Evolutionary conservation across 495 filamentous ascomycete species (phyloP).

Genomic region (Penicillium dipodomyicola): DNA sequence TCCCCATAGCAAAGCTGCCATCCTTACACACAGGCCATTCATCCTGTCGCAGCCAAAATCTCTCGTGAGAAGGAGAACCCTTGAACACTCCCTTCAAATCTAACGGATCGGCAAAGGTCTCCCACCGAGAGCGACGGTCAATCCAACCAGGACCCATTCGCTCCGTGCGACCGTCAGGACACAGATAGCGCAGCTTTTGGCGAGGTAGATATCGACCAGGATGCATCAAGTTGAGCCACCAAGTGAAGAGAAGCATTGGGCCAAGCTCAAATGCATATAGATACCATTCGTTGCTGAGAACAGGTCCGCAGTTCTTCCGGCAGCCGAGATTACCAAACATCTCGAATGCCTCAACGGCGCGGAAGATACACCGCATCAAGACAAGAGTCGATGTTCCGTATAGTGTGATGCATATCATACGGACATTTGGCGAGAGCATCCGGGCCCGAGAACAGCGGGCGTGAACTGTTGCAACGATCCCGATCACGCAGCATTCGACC

Average conservation of each 20-base stretch:
- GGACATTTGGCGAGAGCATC: conserved; percentile 34
- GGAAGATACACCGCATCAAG: conserved; percentile 39
- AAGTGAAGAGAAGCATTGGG: conserved; percentile 40
- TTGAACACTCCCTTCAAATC: conserved; percentile 31
- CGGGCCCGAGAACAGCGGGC: conserved; percentile 21
- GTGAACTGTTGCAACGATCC: conserved; percentile 37
- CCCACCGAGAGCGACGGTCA: conserved; percentile 29
- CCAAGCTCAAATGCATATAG: conserved; percentile 40
- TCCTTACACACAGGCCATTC: conserved; percentile 32
- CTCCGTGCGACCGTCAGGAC: conserved; percentile 33
- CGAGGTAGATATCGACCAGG: conserved; percentile 34
- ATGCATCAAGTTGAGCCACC: conserved; percentile 39
- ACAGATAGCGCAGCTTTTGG: conserved; percentile 33
- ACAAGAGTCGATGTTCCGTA: conserved; percentile 41
- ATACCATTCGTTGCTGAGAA: conserved; percentile 40
- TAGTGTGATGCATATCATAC: conserved; percentile 34
- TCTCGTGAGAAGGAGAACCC: conserved; percentile 30
- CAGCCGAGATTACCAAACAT: conserved; percentile 21
- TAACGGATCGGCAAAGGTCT: conserved; percentile 38
- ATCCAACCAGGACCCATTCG: conserved; percentile 42
- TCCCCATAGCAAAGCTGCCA: conserved; percentile 34
- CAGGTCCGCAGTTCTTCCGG: conserved; percentile 24
- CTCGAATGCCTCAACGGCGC: conserved; percentile 38
- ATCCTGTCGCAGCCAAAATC: conserved; percentile 31
- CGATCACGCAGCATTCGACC: conserved; percentile 35